Base-by-base conservation (phyloP, 2,329 filamentous ascomycete genomes). In the Trichoderma simmonsii region DNA sequence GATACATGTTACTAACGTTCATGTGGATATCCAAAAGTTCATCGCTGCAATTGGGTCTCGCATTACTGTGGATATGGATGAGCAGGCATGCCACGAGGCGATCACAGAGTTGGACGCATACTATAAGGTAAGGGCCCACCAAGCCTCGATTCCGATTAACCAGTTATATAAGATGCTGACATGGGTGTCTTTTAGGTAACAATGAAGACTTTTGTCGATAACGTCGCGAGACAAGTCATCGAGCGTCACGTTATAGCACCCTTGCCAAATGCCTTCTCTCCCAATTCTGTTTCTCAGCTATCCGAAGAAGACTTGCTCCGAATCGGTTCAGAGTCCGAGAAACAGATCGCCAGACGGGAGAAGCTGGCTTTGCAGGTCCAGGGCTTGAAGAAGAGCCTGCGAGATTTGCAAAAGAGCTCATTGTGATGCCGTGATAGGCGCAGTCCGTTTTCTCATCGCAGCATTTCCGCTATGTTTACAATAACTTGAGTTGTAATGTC, bases 151-250 rank as follows among this genome's bases (percentile, higher is more conserved):
- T 26, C n/a, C 0, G 2, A 5, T 34, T 24, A 12, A 26, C 12
- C 2, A 3, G 21, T 39, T 21, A 1, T 62, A 32, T 15, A 12
- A 14, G 0, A 21, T 18, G 6, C 34, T 59, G 18, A 48, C 28
- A 21, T 9, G 7, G 26, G n/a, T 24, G 4, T 39, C 15, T 48
- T 2, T 2, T 15, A 68, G 65, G 65, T 68, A 1, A 3, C 65
- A 48, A 60, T 60, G 51, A 60, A 68, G 32, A 68, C 65, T 21
- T 68, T 68, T 28, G 36, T 68, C 3, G 65, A 68, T 26, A 68
- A 68, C 21, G 65, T 68, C 9, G 34, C 65, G 6, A 56, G 66
- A 3, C 66, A 69, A 51, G 36, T 61, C 51, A 69, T 69, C 5
- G 66, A 69, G 24, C 66, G 66, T 2, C 66, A 69, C 28, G 59